phyloP scores from a whole-genome alignment of 768 basidiomycete species.

The Tulasnella sp. region DNA sequence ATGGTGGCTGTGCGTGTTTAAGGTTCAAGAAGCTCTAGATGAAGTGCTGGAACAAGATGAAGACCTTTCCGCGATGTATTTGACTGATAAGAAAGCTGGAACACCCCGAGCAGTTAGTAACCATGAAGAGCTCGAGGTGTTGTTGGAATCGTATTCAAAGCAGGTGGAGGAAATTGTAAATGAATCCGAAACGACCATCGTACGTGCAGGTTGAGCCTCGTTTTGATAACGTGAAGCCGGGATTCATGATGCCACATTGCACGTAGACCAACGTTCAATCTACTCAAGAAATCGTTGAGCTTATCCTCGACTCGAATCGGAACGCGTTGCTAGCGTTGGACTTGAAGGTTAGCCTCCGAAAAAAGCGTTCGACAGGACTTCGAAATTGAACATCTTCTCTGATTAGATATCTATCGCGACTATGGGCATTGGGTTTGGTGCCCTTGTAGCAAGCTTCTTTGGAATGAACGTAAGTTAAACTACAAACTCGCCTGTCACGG shows the following conservation, averaged over 20 bases:
- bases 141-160: constrained; percentile 91
- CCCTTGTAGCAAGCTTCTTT: constrained; percentile 82
- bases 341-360: constrained; percentile 53
- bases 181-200: constrained; percentile 81
- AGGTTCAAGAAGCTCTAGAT: constrained; percentile 86
- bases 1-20: constrained; percentile 12
- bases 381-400: not conserved
- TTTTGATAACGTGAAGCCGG: no score
- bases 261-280: constrained; percentile 83
- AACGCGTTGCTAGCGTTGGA: constrained; percentile 88
- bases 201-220: constrained; percentile 30
- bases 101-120: constrained; percentile 56
- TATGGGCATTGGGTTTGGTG: constrained; percentile 84
- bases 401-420: constrained; percentile 83
- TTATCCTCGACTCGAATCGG: constrained; percentile 92
- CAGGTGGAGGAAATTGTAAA: constrained; percentile 96
- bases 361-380: not conserved
- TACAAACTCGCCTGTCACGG: constrained; percentile 17
- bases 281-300: constrained; percentile 95
- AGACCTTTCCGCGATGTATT: constrained; percentile 91
- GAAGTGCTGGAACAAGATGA: constrained; percentile 92
- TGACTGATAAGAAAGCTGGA: constrained; percentile 72
- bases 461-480: constrained; percentile 81
- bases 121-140: constrained; percentile 86
- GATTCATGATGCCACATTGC: no score